Evolutionary conservation across 352 stramenopile genomes (phyloP).

Genomic region (Globisporangium cystogenes): DNA sequence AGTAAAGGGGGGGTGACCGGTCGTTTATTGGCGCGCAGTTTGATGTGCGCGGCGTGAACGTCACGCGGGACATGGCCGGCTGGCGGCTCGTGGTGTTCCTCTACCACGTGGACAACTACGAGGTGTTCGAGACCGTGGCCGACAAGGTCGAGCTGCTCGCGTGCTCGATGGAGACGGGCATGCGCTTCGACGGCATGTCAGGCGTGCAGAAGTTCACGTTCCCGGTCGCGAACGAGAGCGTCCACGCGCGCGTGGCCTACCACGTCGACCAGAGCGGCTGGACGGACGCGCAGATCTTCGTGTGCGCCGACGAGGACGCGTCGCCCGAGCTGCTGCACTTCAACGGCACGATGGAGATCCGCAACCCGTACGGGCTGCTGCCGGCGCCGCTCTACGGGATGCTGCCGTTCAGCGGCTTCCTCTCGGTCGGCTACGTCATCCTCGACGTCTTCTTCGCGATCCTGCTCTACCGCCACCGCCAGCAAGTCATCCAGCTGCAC

Average conservation of each 20-base stretch:
- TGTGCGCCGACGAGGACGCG: slow-evolving; percentile 53
- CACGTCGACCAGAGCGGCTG: slow-evolving; percentile 59
- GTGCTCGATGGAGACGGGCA: slow-evolving; percentile 33
- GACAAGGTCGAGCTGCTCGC: slow-evolving; percentile 75
- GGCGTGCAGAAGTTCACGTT: slow-evolving; percentile 62
- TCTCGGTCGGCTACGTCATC: slow-evolving; percentile 68
- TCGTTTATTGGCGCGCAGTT: slow-evolving; percentile 18
- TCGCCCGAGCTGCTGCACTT: slow-evolving; percentile 52
- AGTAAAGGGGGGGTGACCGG: too few species aligned
- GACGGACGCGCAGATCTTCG: slow-evolving; percentile 78
- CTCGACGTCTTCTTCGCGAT: slow-evolving; percentile 78
- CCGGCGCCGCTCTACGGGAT: slow-evolving; percentile 81
- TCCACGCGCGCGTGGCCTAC: slow-evolving; percentile 49
- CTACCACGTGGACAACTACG: slow-evolving; percentile 75
- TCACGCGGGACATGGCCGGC: slow-evolving; percentile 59
- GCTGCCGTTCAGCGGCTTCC: slow-evolving; percentile 75
- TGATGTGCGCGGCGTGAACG: slow-evolving; percentile 59
- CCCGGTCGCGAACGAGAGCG: slow-evolving; percentile 42
- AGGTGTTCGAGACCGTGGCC: slow-evolving; percentile 49
- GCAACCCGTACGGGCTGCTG: slow-evolving; percentile 77
- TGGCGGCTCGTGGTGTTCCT: slow-evolving; percentile 79
- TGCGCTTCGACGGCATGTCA: slow-evolving; percentile 60
- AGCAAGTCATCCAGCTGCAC: slow-evolving; percentile 74
- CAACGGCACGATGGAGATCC: slow-evolving; percentile 63
- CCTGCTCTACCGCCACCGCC: slow-evolving; percentile 60